Percentiles rank a stretch among this genome's conserved stretches.
phyloP scores from a whole-genome alignment of 129 eudicot genomes.

The Chrysanthemum makinoi region DNA sequence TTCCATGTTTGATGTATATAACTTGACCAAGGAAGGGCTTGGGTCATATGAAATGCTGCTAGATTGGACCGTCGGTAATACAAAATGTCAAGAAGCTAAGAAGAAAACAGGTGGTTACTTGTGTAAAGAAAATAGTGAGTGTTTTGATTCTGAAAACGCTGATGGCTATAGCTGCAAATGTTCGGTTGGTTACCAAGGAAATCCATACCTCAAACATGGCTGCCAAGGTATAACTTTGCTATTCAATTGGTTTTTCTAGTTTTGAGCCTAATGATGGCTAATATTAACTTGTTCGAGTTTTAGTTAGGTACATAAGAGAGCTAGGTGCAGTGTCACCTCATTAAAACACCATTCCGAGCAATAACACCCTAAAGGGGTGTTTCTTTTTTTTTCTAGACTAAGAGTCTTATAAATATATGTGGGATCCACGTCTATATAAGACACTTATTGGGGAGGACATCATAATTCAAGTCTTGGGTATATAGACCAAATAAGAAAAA shows the following conservation, averaged over 20 bases:
- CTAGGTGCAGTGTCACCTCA: too few relatives aligned
- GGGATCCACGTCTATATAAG: too few relatives aligned
- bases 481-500: too few relatives aligned
- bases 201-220: slow-evolving; percentile 23
- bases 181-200: slow-evolving; percentile 1
- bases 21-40: slow-evolving; percentile 10
- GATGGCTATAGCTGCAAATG: neutral
- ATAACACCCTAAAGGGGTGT: too few relatives aligned
- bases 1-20: neutral
- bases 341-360: too few relatives aligned
- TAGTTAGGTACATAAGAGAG: too few relatives aligned
- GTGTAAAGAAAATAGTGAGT: slow-evolving; percentile 6
- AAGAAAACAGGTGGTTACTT: neutral
- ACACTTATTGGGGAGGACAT: too few relatives aligned
- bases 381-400: too few relatives aligned
- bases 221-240: slow-evolving; percentile 21
- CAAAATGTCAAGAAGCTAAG: slow-evolving; percentile 6
- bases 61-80: slow-evolving; percentile 9
- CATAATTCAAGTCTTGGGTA: too few relatives aligned
- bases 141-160: slow-evolving; percentile 1
- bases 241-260: neutral
- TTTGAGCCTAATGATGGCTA: too few relatives aligned
- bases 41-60: slow-evolving; percentile 24
- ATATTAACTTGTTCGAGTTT: too few relatives aligned
- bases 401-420: too few relatives aligned